Conservation (phyloP, 1,284 basidiomycete species). For the Xanthoconium separans region DNA sequence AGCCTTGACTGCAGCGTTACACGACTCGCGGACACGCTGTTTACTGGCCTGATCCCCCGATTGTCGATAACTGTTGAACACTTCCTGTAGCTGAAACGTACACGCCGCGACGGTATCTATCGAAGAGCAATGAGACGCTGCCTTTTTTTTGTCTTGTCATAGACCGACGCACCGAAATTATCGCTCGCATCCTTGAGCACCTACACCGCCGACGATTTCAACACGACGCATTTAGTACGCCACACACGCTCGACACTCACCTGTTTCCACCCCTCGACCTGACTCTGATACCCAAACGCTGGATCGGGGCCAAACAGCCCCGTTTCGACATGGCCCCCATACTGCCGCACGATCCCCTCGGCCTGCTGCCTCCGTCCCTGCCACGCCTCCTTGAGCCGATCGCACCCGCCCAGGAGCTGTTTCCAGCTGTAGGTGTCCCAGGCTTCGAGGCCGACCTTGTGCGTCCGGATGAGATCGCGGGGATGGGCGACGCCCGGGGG, state of each 20-base stretch:
- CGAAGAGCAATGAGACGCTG: not conserved
- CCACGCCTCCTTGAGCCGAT: constrained; percentile 55
- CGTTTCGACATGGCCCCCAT: constrained; percentile 31
- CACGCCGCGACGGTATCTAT: constrained; percentile 56
- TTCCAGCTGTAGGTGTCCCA: constrained; percentile 63
- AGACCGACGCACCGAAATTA: constrained; percentile 42
- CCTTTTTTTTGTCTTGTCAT: not conserved
- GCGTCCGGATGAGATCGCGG: constrained; percentile 51
- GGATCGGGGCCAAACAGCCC: constrained; percentile 26
- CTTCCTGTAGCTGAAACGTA: constrained; percentile 59
- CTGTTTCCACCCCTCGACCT: constrained; percentile 46
- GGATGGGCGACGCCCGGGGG: constrained; percentile 46
- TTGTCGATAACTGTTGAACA: constrained; percentile 55
- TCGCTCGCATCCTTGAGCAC: constrained; percentile 50
- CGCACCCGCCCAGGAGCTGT: constrained; percentile 50
- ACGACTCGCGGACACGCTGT: constrained; percentile 56
- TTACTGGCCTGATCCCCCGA: constrained; percentile 57
- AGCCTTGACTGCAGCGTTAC: constrained; percentile 55
- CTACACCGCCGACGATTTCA: constrained; percentile 31
- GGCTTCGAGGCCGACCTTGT: constrained; percentile 54
- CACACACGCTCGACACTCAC: constrained; percentile 34
- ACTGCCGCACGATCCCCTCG: constrained; percentile 38
- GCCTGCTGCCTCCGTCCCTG: constrained; percentile 48
- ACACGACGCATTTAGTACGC: not conserved
- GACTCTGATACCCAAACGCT: constrained; percentile 32